These are phyloP conservation scores for Penicillium glabrum DNA, from an alignment of 2,329 filamentous ascomycete species.

Conservation along the genomic window DNA sequence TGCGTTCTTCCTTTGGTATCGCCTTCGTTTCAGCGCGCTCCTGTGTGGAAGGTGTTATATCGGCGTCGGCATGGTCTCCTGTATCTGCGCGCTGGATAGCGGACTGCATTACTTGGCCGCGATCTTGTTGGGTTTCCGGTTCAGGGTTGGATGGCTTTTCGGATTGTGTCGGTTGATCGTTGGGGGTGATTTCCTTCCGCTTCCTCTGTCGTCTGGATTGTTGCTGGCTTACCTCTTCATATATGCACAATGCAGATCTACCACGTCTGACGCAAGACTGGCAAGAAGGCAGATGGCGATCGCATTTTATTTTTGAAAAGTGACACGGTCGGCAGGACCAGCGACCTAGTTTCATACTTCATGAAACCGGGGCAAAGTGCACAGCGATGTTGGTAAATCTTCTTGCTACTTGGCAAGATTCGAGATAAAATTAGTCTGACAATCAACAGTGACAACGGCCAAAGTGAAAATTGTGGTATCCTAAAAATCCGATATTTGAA, in stretches of 20 bases:
- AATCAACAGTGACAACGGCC: background rate
- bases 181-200: background rate
- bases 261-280: background rate
- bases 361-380: no score
- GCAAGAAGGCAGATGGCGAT: background rate
- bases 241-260: background rate
- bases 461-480: background rate
- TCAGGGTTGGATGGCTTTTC: background rate
- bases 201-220: background rate
- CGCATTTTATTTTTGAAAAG: background rate
- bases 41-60: background rate
- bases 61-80: background rate
- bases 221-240: background rate
- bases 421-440: no score
- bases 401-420: no score
- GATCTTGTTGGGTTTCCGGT: background rate
- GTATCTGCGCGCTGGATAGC: background rate
- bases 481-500: background rate
- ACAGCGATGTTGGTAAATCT: no score
- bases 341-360: no score
- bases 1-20: background rate
- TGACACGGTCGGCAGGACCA: background rate
- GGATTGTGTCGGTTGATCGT: background rate
- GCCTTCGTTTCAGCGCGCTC: background rate
- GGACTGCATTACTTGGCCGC: background rate